Base-by-base conservation (phyloP, 2,329 filamentous ascomycete species). In the Fusarium tricinctum region DNA sequence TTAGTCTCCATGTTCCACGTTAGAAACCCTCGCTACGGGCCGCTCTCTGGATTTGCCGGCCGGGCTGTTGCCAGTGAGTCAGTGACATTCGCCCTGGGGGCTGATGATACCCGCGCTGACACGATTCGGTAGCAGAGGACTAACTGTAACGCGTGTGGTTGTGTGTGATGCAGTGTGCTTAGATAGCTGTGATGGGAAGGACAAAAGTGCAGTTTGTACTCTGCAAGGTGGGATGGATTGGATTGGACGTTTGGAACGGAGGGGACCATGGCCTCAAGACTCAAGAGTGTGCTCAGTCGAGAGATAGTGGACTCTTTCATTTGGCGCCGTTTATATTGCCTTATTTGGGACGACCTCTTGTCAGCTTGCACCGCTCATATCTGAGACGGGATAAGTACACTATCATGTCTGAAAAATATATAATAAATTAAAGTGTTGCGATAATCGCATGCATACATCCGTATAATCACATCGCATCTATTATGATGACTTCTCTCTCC, bases 291-390 rank as follows among this genome's bases (percentile, higher is more conserved):
- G 60, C 35, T 47, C 15, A n/a, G 42, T 28, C 20, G 14, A 15
- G 39, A 53, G 50, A 43, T 63, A 53, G 63, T 60, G 54, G 44
- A 52, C 46, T 60, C 20, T 26, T 15, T 30, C 28, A 19, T 39
- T 33, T 39, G 30, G 32, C 46, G 32, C 62, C 32, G 33, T 53
- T 42, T 32, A 42, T 35, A 44, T 45, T 50, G 45, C 35, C 43
- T 49, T 38, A 33, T 42, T 19, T 26, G 28, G 13, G n/a, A 20
- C 17, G 28, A 17, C 20, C 12, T 39, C 44, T 39, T 38, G 35
- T 38, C n/a, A 30, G 22, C 43, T 23, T 22, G 49, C 23, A 30
- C 26, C 42, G 20, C 43, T 45, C 33, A 23, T 20, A 48, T 48
- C 22, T 5, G 12, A 30, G 35, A 52, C 26, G 32, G 17, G 42